Evolutionary conservation across 108 stramenopile genomes (phyloP).

Genomic region (Nitzschia sp.): DNA sequence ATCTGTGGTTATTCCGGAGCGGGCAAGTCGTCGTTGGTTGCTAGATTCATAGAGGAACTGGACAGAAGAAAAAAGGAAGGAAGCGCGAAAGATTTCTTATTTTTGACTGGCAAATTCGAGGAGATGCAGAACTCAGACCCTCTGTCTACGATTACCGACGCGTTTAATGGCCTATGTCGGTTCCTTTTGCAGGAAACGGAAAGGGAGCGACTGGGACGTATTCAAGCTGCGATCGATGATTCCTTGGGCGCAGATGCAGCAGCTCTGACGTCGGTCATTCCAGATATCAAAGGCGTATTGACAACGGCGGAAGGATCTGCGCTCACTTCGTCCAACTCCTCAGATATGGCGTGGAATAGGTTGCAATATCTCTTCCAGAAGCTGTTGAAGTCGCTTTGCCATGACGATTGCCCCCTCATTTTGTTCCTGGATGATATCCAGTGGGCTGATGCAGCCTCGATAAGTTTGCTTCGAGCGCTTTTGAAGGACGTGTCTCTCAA

Average conservation of each 20-base stretch:
- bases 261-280: slow-evolving; percentile 16
- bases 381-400: slow-evolving; percentile 25
- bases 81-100: slow-evolving; percentile 6
- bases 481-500: slow-evolving; percentile 15
- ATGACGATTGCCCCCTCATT: slow-evolving; percentile 23
- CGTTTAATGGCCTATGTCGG: slow-evolving; percentile 18
- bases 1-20: slow-evolving; percentile 27
- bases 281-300: slow-evolving; percentile 15
- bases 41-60: slow-evolving; percentile 14
- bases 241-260: slow-evolving; percentile 13
- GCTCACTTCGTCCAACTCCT: background rate
- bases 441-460: slow-evolving; percentile 33
- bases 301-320: background rate
- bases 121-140: slow-evolving; percentile 22
- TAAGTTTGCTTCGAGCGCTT: slow-evolving; percentile 21
- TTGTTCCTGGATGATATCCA: slow-evolving; percentile 47
- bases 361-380: slow-evolving; percentile 24
- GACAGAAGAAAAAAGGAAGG: background rate
- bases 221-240: slow-evolving; percentile 9
- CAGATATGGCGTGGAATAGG: slow-evolving; percentile 24
- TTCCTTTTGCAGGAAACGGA: slow-evolving; percentile 10
- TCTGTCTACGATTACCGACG: slow-evolving; percentile 25
- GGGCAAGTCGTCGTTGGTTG: slow-evolving; percentile 36
- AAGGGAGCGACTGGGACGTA: slow-evolving; percentile 1
- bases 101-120: slow-evolving; percentile 40